Base-by-base conservation (phyloP, 805 yeast genomes). In the Pichia sporocuriosa region DNA sequence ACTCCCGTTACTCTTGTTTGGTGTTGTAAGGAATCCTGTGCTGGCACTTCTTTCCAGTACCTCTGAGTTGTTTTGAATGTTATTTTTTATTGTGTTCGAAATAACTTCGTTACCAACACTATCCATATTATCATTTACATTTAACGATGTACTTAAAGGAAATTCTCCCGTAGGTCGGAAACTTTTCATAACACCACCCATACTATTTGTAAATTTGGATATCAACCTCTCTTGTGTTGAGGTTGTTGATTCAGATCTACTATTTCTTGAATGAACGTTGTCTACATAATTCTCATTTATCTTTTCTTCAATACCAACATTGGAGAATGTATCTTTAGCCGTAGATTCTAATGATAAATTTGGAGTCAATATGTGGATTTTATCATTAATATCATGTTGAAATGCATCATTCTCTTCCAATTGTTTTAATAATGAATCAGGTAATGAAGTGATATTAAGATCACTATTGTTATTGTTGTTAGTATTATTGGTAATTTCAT, bases 131-230 rank as follows among this genome's bases (percentile, higher is more conserved):
- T 31, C 13, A 16, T 38, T 35, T 5, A 25, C 31, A 26, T 31
- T 30, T 20, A 62, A 45, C 15, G 67, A 62, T 1, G 62, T 55
- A 13, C 57, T 48, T 2, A 65, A 61, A 2, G 63, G 53, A 1
- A 65, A 58, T 11, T 53, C 57, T 29, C 65, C 62, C 4, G 56
- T 39, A 4, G 66, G 63, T 15, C 64, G 47, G 20, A 63, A 55
- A 28, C 40, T 59, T 43, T 62, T 63, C 58, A 63, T 59, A 2
- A 61, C 66, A 0, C 63, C 65, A 4, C 61, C 63, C 48, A 63
- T 49, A 42, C 66, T 54, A 7, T 43, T 50, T 4, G 65, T 53
- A 24, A 63, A 52, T 30, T 54, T 62, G 28, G 49, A 49, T 15
- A 62, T 35, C 7, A 59, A 45, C 33, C 52, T 53, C 10, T 57